A percentile compares a stretch with the other conserved stretches of the same genome.
Conservation (phyloP, 148 eudicot genomes). For the Cornus controversa region DNA sequence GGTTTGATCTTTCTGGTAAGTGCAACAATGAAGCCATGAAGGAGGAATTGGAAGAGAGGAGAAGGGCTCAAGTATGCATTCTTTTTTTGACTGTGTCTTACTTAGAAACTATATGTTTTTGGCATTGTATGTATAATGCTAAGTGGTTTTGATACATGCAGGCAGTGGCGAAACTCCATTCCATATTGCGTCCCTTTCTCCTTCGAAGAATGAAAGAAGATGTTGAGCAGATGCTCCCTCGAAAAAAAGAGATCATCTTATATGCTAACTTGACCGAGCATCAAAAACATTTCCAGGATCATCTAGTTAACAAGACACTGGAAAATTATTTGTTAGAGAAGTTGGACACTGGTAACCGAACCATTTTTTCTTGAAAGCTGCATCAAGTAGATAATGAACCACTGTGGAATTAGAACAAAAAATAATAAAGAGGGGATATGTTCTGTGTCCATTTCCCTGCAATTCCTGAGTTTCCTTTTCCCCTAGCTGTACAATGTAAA, state of each 20-base stretch:
- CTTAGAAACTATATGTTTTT: not conserved
- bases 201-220: constrained; percentile 90
- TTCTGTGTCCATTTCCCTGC: not conserved
- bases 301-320: constrained; percentile 60
- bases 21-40: constrained; percentile 56
- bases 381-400: not conserved
- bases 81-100: not conserved
- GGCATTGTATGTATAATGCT: not conserved
- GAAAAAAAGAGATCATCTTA: constrained; percentile 89
- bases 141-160: constrained; percentile 20
- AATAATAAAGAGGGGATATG: not conserved
- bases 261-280: constrained; percentile 88
- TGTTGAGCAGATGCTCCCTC: constrained; percentile 82
- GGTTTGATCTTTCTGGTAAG: constrained; percentile 91
- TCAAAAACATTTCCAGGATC: constrained; percentile 82
- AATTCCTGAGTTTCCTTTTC: not conserved
- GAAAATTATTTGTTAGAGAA: constrained; percentile 59
- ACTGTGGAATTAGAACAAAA: not conserved
- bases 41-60: constrained; percentile 81
- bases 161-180: constrained; percentile 94
- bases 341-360: constrained; percentile 41
- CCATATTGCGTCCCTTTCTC: constrained; percentile 89
- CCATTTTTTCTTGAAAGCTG: constrained; percentile 2
- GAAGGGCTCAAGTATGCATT: constrained; percentile 63
- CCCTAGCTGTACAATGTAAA: not conserved